These are phyloP conservation scores for Massarina eburnea DNA, from an alignment of 2,329 filamentous ascomycete genomes.

Conservation along the genomic window DNA sequence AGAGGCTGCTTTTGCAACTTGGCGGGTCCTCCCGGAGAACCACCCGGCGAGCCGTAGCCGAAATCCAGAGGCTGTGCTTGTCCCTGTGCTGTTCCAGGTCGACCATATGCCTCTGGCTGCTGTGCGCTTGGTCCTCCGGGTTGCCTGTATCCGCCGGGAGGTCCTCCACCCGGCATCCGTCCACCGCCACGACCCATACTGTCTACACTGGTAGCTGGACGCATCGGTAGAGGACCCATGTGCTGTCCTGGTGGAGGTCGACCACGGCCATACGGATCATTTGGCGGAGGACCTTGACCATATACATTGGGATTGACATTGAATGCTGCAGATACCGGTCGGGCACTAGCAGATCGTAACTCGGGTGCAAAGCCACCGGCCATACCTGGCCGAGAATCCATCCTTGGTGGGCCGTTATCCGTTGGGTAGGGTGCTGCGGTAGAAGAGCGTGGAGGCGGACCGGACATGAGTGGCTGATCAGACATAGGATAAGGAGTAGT, in stretches of 20 bases:
- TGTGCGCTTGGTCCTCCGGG: constrained; percentile 43
- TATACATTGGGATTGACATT: constrained; percentile 52
- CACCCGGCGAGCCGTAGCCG: constrained; percentile 47
- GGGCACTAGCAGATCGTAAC: constrained; percentile 53
- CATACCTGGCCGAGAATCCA: constrained; percentile 30
- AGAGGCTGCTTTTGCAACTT: constrained; percentile 45
- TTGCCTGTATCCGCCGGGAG: constrained; percentile 40
- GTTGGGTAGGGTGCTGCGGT: constrained; percentile 70
- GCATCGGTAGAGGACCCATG: constrained; percentile 36
- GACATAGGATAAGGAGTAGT: constrained; percentile 49
- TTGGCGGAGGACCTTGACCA: constrained; percentile 15
- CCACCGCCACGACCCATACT: constrained; percentile 38
- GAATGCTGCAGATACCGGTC: constrained; percentile 52
- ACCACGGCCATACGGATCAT: constrained; percentile 33
- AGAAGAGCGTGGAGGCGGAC: constrained; percentile 47
- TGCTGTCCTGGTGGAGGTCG: constrained; percentile 29
- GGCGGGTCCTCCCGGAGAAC: constrained; percentile 47
- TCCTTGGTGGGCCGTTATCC: constrained; percentile 62
- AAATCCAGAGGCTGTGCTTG: constrained; percentile 45
- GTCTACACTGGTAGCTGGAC: constrained; percentile 41
- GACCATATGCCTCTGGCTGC: constrained; percentile 33
- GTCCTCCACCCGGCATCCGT: constrained; percentile 29
- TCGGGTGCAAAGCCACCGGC: constrained; percentile 49
- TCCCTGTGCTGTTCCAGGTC: constrained; percentile 46
- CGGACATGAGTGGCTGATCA: constrained; percentile 42